phyloP scores from a whole-genome alignment of 1,139 yeast species.

The Yamadazyma oceani region DNA sequence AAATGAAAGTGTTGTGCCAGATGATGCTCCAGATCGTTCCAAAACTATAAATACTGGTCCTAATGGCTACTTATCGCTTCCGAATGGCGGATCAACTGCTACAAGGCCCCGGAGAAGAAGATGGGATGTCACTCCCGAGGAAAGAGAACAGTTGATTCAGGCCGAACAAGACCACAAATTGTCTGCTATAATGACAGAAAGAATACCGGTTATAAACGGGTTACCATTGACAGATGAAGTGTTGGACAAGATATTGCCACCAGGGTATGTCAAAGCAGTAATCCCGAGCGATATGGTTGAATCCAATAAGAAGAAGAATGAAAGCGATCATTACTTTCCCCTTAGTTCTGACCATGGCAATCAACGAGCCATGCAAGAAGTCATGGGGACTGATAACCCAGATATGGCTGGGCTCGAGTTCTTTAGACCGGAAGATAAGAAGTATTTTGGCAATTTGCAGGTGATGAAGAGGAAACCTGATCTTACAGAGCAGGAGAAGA shows the following conservation, averaged over 20 bases:
- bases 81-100: background rate
- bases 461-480: conserved; percentile 28
- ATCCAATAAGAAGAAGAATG: background rate
- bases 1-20: conserved; percentile 1
- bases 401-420: conserved; percentile 58
- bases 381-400: conserved; percentile 29
- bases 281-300: conserved; percentile 47
- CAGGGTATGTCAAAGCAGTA: conserved; percentile 48
- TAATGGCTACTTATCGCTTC: background rate
- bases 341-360: conserved; percentile 16
- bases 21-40: background rate
- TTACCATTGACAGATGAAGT: conserved; percentile 50
- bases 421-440: conserved; percentile 71
- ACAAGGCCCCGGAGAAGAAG: conserved; percentile 26
- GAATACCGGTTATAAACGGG: conserved; percentile 45
- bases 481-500: conserved; percentile 51
- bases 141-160: conserved; percentile 18
- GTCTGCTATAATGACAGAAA: conserved; percentile 14
- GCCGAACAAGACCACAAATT: conserved; percentile 14
- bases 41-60: background rate
- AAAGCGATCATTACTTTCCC: conserved; percentile 6
- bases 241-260: conserved; percentile 54
- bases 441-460: conserved; percentile 66
- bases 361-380: conserved; percentile 10
- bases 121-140: conserved; percentile 41